Conservation (phyloP, 352 stramenopile species). For the Globisporangium mamillatum region DNA sequence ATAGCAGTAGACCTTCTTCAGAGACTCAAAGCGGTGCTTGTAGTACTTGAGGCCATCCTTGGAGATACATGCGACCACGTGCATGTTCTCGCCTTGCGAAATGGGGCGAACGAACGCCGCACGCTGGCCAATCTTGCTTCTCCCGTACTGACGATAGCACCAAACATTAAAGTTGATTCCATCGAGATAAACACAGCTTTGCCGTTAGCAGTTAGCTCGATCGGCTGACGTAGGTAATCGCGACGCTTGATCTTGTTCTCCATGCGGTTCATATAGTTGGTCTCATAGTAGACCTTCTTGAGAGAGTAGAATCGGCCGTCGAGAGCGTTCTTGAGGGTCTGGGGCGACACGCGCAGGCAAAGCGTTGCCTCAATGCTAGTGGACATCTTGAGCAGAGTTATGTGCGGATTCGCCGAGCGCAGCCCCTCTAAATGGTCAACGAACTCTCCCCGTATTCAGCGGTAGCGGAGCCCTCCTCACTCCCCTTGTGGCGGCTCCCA, state of each 20-base stretch:
- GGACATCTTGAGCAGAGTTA: no score
- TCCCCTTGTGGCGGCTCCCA: no score
- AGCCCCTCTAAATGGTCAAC: no score
- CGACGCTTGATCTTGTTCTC: neutral
- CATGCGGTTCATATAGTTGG: neutral
- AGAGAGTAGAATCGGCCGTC: neutral
- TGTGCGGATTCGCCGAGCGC: no score
- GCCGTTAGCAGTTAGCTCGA: neutral
- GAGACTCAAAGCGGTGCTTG: neutral
- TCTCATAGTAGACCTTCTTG: neutral
- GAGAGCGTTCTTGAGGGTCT: neutral
- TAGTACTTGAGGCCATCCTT: neutral
- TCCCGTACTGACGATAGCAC: neutral
- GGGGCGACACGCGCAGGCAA: neutral
- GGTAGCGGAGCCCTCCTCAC: no score
- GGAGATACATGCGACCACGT: neutral
- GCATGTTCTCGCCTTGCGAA: neutral
- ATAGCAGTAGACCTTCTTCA: neutral
- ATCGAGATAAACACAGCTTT: neutral
- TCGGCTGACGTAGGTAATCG: neutral
- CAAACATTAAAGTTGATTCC: slow-evolving; percentile 2
- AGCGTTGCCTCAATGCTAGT: no score
- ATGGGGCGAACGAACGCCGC: neutral
- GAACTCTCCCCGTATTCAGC: no score
- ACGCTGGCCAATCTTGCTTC: neutral